Evolutionary conservation across 805 yeast species (phyloP).

Genomic region (Myxozyma kluyveri): DNA sequence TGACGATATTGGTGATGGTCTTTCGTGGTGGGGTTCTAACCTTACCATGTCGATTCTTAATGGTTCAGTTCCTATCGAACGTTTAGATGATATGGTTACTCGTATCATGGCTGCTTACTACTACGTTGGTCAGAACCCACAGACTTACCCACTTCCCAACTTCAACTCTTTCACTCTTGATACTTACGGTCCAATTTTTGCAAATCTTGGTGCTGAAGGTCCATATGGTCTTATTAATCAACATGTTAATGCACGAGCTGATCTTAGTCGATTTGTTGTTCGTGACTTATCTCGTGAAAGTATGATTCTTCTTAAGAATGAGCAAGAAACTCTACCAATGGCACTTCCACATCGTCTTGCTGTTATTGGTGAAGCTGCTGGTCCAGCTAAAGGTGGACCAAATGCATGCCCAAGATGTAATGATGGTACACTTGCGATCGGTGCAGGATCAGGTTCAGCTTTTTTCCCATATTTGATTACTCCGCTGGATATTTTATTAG

Average conservation of each 20-base stretch:
- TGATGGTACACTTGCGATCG: slow-evolving; percentile 51
- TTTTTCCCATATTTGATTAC: background rate
- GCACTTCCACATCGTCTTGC: slow-evolving; percentile 37
- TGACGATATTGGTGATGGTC: slow-evolving; percentile 40
- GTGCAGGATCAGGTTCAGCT: background rate
- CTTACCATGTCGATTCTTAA: slow-evolving; percentile 56
- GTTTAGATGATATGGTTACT: slow-evolving; percentile 62
- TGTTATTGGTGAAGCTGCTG: slow-evolving; percentile 57
- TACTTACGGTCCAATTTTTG: slow-evolving; percentile 52
- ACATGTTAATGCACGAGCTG: slow-evolving; percentile 54
- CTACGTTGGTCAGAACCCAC: slow-evolving; percentile 43
- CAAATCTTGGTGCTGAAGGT: slow-evolving; percentile 52
- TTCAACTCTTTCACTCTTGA: slow-evolving; percentile 60
- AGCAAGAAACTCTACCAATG: slow-evolving; percentile 53
- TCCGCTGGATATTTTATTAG: background rate
- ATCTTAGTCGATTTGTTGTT: slow-evolving; percentile 44
- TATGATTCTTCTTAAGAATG: slow-evolving; percentile 54
- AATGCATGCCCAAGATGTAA: slow-evolving; percentile 51
- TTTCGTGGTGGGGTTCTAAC: slow-evolving; percentile 57
- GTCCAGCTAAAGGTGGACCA: slow-evolving; percentile 50
- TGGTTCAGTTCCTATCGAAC: slow-evolving; percentile 50
- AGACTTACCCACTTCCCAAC: slow-evolving; percentile 48
- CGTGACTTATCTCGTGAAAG: slow-evolving; percentile 57
- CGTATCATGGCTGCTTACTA: slow-evolving; percentile 58
- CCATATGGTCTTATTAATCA: slow-evolving; percentile 54